Conservation (phyloP, 805 yeast genomes). For the Ogataea naganishii region DNA sequence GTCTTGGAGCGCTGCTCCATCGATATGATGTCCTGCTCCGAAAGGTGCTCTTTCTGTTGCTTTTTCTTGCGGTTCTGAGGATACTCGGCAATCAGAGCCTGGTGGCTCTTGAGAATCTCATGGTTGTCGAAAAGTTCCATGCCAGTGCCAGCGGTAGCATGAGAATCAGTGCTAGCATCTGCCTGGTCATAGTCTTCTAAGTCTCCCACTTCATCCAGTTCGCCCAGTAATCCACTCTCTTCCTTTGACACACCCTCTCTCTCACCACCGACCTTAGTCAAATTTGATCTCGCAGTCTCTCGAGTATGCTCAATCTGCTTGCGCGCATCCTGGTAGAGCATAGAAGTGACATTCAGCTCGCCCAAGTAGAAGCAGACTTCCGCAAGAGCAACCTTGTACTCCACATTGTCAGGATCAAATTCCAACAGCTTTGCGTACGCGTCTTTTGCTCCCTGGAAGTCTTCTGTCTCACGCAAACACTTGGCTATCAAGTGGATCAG, state of each 20-base stretch:
- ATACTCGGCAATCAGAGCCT: constrained; percentile 23
- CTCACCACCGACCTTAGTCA: constrained; percentile 11
- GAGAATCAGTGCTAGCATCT: constrained; percentile 7
- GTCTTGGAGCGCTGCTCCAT: constrained; percentile 23
- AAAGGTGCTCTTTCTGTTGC: constrained; percentile 12
- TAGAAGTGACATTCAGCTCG: constrained; percentile 47
- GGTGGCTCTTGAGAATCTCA: constrained; percentile 8
- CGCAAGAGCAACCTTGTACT: constrained; percentile 68
- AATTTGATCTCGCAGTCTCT: constrained; percentile 15
- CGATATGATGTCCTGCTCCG: constrained; percentile 18
- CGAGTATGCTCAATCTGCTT: constrained; percentile 28
- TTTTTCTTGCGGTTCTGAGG: constrained; percentile 16
- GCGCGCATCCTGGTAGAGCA: constrained; percentile 45
- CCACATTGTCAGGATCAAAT: constrained; percentile 57
- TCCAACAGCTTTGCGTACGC: constrained; percentile 47
- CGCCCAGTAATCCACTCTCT: constrained; percentile 11
- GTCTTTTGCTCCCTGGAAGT: constrained; percentile 54
- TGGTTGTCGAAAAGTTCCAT: background rate
- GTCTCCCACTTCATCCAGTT: constrained; percentile 9
- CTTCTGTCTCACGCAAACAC: constrained; percentile 68
- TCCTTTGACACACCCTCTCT: constrained; percentile 18
- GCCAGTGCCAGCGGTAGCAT: background rate
- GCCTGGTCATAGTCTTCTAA: constrained; percentile 11
- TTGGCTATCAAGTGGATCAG: constrained; percentile 57
- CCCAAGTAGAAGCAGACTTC: constrained; percentile 69